A percentile compares a stretch with the other conserved stretches of the same genome.
phyloP scores from a whole-genome alignment of 2,329 filamentous ascomycete genomes.

The Colletotrichum nymphaeae region DNA sequence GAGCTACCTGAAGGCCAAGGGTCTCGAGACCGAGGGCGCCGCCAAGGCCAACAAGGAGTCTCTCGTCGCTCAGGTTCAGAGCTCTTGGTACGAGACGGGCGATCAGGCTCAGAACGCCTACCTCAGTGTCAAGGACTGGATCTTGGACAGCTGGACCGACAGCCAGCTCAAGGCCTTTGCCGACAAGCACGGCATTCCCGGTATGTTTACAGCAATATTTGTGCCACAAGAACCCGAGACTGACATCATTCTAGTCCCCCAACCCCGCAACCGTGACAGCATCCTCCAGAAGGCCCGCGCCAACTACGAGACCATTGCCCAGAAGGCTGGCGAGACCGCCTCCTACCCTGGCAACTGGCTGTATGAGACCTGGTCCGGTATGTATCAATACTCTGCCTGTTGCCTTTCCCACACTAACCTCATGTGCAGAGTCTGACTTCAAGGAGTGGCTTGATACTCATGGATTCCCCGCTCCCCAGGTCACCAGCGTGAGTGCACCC shows the following conservation, averaged over 20 bases:
- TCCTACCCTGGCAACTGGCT: conserved; percentile 97
- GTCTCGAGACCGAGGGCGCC: conserved; percentile 74
- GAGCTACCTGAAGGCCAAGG: conserved; percentile 77
- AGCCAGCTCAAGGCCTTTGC: conserved; percentile 94
- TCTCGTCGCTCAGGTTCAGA: conserved; percentile 76
- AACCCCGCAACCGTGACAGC: conserved; percentile 86
- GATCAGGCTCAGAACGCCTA: conserved; percentile 81
- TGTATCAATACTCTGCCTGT: neutral
- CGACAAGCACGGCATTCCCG: conserved; percentile 86
- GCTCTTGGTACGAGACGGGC: conserved; percentile 81
- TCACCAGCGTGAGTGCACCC: conserved; percentile 62
- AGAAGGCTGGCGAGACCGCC: conserved; percentile 78
- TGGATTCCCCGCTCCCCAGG: conserved; percentile 88
- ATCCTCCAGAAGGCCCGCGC: conserved; percentile 82
- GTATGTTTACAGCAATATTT: conserved; percentile 46
- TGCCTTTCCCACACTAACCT: neutral
- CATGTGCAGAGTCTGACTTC: conserved; percentile 77
- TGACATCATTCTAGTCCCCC: conserved; percentile 67
- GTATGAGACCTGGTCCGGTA: conserved; percentile 83
- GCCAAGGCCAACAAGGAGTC: conserved; percentile 76
- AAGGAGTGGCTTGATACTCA: conserved; percentile 94
- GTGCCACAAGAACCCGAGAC: neutral
- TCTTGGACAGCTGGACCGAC: conserved; percentile 94
- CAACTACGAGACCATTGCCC: conserved; percentile 83
- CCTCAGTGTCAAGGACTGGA: conserved; percentile 84